Evolutionary conservation across 805 yeast genomes (phyloP), one percentile per base, ranked within the genome.

Genomic region (Lipomyces mesembrius): DNA sequence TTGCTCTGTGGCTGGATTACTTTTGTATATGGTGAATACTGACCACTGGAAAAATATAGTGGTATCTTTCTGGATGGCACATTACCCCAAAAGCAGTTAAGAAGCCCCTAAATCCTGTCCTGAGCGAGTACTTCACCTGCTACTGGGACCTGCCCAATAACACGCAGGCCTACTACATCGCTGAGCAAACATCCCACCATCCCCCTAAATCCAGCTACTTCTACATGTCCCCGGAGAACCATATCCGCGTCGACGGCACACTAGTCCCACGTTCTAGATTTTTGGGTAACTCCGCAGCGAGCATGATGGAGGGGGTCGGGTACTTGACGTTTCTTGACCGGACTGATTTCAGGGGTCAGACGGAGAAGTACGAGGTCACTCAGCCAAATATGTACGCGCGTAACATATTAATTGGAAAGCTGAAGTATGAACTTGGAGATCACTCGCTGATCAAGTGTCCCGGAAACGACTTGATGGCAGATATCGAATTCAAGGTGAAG

Each of bases 21-120:
- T 7, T 49, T 22, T 29, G 22, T 55, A 43, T 39, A 43, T 3
- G 2, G 20, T 43, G 49, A 25, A 27, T 20, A 25, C 57, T 51
- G 22, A 54, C 34, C 8, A 2, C 46, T 14, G n/a, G 57, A 25
- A 43, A 2, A 17, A n/a, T 5, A 20, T 43, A 67, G 74, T 94
- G 97, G 97, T 95, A 95, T 77, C 82, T 95, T 77, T 86, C 97
- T 2, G 92, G 96, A 59, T 95, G 98, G 98, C 98, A 95, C 76
- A 95, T 95, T 77, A 95, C 98, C 0, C 99, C 98, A 35, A 94
- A 94, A 76, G 99, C 98, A 2, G 99, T 95, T 17, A 95, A 95
- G 77, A 95, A 95, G 78, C 99, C 99, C 0, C 82, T 95, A 74
- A 95, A 95, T 76, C 99, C 99, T 1, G 92, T 95, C 6, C 77